Base-by-base conservation (phyloP, 345 rosid genomes). In the Salix brachista region DNA sequence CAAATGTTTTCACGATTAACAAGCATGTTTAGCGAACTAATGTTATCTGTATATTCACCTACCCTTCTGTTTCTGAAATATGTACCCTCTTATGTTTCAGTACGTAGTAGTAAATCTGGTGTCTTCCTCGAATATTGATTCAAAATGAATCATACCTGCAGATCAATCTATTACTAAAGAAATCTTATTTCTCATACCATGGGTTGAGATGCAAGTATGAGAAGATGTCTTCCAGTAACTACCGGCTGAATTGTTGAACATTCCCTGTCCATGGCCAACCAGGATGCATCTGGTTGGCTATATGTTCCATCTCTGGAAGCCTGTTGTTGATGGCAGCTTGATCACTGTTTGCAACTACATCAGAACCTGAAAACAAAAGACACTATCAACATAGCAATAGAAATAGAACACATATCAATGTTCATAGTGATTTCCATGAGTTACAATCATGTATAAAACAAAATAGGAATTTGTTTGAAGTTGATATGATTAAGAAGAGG, bases 251-350 rank as follows among this genome's bases (percentile, higher is more conserved):
- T 69, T 48, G 42, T 50, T 52, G 32, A 44, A 16, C 41, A 75
- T 30, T 74, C 21, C 42, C 14, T 32, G 58, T 41, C 44, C 44
- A 44, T 21, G 82, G 68, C 75, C 70, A 52, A 61, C 58, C 18
- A 26, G 70, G 78, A 60, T 69, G 78, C 65, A 72, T 65, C 66
- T 65, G 71, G 26, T 6, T 52, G 62, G 76, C 61, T 41, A 18
- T 18, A 18, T 52, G 50, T 67, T 66, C 36, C 75, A 61, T 74
- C 36, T 56, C 58, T n/a, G 28, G 39, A 42, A n/a, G 73, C 39
- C 17, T 32, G 0, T 10, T 8, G 12, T 36, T 56, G 48, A 4
- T 9, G 17, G n/a, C 36, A 17, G 41, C 48, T 28, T 34, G 28
- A 14, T n/a, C 34, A 32, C 36, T 65, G 17, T 28, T 30, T 32